Base-by-base conservation (phyloP, 2,329 filamentous ascomycete genomes). In the Rhexocercosporidium sp. region DNA sequence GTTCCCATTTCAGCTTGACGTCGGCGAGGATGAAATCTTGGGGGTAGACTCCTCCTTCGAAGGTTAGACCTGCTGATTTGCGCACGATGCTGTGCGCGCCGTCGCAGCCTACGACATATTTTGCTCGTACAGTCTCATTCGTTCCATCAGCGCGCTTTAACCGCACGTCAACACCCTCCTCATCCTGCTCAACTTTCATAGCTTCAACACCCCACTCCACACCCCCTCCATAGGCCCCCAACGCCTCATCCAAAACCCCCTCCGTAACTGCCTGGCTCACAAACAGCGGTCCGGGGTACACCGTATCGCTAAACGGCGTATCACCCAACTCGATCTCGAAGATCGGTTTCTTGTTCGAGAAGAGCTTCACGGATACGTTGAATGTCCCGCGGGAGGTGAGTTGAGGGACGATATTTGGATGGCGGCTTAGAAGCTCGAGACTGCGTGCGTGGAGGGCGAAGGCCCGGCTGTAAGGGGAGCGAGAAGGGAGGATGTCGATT, bases 61-160 rank as follows among this genome's bases (percentile, higher is more conserved):
- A 84, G 6, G 74, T 74, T 27, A 83, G 75, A 20, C 72, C 73
- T 25, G 80, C 78, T 0, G 72, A 69, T 62, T 78, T 79, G 20
- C 85, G 82, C 2, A 87, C 80, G 2, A 77, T 79, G 0, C 83
- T 86, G 20, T 82, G 81, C 0, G 84, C 82, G 1, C 85, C 85
- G 47, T 88, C 85, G 6, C 84, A 85, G 1, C 83, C 85, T 2
- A 86, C 79, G 3, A 81, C 80, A 62, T 84, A 88, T 11, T 75
- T 71, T 68, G 78, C 73, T 69, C 75, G 73, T 62, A 82, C 25
- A 70, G 34, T 72, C 37, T 78, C 73, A 20, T 67, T 74, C 0
- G 61, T 65, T 12, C 68, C 69, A 64, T 72, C 62, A 64, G 3
- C 68, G 66, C 31, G 70, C 47, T 20, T 68, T 12, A 81, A 47